phyloP scores from a whole-genome alignment of 768 basidiomycete species.

The Suillus plorans region DNA sequence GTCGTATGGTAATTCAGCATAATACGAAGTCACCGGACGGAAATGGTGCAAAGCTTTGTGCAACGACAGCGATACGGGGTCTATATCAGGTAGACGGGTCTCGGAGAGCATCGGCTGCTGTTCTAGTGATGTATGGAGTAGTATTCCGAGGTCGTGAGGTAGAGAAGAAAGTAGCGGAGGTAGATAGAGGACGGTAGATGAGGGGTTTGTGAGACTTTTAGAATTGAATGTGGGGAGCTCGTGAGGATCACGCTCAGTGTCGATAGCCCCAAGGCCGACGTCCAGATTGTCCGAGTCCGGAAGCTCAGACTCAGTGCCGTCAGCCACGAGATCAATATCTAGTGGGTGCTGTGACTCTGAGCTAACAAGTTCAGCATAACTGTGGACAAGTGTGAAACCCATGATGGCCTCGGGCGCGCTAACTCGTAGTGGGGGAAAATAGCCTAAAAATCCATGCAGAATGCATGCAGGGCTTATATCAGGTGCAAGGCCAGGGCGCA shows the following conservation, averaged over 20 bases:
- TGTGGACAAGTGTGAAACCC: neutral
- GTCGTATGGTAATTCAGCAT: slow-evolving; percentile 63
- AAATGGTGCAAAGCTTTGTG: slow-evolving; percentile 86
- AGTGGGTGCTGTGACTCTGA: neutral
- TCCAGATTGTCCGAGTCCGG: neutral
- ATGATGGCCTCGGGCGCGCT: neutral
- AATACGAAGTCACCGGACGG: slow-evolving; percentile 54
- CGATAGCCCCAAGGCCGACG: neutral
- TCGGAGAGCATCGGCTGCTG: slow-evolving; percentile 57
- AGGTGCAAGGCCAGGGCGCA: neutral
- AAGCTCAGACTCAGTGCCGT: slow-evolving; percentile 1
- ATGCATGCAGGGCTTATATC: slow-evolving; percentile 3
- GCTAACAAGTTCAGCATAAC: neutral
- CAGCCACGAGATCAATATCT: neutral
- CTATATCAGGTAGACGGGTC: slow-evolving; percentile 81
- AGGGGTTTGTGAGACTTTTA: slow-evolving; percentile 33
- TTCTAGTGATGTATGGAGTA: slow-evolving; percentile 21
- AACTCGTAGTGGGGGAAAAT: neutral
- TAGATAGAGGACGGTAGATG: slow-evolving; percentile 67
- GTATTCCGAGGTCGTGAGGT: slow-evolving; percentile 42
- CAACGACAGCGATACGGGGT: slow-evolving; percentile 78
- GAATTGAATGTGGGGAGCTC: slow-evolving; percentile 50
- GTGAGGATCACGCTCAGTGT: slow-evolving; percentile 49
- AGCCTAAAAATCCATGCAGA: neutral
- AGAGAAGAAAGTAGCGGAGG: slow-evolving; percentile 83